A percentile compares a stretch with the other conserved stretches of the same genome.
These are phyloP conservation scores for Erythrophleum fordii DNA, from an alignment of 306 rosid species.

Conservation along the genomic window DNA sequence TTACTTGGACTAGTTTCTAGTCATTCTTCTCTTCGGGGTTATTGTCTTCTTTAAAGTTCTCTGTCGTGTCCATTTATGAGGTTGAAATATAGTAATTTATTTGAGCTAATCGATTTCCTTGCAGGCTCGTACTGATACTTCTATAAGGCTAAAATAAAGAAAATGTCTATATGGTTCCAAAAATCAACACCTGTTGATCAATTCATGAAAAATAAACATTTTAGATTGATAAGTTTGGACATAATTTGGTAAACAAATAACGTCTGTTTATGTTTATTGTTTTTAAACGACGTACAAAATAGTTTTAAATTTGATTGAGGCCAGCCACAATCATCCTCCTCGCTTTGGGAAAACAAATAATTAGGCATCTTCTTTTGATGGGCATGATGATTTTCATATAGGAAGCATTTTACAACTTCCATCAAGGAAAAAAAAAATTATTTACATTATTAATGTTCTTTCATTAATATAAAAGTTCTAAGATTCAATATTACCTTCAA, in stretches of 20 bases:
- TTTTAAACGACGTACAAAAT: slow-evolving; percentile 1
- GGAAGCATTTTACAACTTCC: background rate
- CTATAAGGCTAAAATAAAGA: background rate
- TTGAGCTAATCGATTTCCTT: background rate
- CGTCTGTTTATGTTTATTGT: background rate
- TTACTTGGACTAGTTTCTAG: slow-evolving; percentile 22
- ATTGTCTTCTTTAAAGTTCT: slow-evolving; percentile 11
- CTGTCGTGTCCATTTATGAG: slow-evolving; percentile 15
- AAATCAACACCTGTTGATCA: slow-evolving; percentile 25
- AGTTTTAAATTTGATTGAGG: slow-evolving; percentile 19
- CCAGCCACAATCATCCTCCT: background rate
- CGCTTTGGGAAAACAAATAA: background rate
- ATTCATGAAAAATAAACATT: slow-evolving; percentile 32
- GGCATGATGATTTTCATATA: background rate
- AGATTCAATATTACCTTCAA: slow-evolving; percentile 10
- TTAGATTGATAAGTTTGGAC: slow-evolving; percentile 3
- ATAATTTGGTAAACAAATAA: background rate
- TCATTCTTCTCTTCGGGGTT: background rate
- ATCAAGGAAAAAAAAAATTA: background rate
- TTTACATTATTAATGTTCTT: slow-evolving; percentile 8
- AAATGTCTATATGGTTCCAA: slow-evolving; percentile 12
- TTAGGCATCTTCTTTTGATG: slow-evolving; percentile 16
- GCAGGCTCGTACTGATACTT: background rate
- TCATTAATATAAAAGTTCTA: slow-evolving; percentile 25
- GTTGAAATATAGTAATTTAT: slow-evolving; percentile 5